Conservation (phyloP, 1,139 yeast species). For the Candida dubliniensis region DNA sequence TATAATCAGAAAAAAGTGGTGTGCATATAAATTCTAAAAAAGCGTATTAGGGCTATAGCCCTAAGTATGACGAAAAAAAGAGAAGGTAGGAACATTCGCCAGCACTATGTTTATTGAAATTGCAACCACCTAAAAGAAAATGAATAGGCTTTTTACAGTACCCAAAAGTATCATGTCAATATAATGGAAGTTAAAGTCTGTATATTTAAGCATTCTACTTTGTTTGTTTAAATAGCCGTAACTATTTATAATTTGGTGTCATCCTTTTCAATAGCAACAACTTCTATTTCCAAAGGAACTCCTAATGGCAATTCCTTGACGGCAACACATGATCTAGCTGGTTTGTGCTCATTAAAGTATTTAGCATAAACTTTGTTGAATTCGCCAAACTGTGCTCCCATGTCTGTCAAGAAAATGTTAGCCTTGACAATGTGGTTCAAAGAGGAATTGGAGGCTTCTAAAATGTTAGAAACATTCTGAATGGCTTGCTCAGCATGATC, state of each 20-base stretch:
- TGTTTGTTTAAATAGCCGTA: not conserved
- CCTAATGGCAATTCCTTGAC: slow-evolving; percentile 85
- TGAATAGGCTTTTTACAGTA: too few species aligned
- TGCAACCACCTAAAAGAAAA: not conserved
- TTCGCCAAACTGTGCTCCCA: slow-evolving; percentile 68
- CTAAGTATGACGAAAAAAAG: not conserved
- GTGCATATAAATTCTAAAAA: slow-evolving; percentile 7
- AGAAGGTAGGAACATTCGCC: not conserved
- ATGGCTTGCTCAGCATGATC: slow-evolving; percentile 86
- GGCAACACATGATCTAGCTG: slow-evolving; percentile 96
- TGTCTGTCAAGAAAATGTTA: slow-evolving; percentile 85
- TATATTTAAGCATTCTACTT: not conserved
- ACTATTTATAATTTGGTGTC: slow-evolving; percentile 34
- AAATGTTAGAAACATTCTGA: slow-evolving; percentile 70
- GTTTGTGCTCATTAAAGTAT: slow-evolving; percentile 79
- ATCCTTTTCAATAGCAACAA: slow-evolving; percentile 67
- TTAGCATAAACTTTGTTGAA: slow-evolving; percentile 83
- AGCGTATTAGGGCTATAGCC: slow-evolving; percentile 3
- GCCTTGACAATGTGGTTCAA: slow-evolving; percentile 82
- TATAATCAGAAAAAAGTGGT: not conserved
- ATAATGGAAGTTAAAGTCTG: too few species aligned
- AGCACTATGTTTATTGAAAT: not conserved
- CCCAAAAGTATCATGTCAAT: too few species aligned
- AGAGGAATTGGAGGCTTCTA: slow-evolving; percentile 80
- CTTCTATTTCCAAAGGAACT: slow-evolving; percentile 73